phyloP scores from a whole-genome alignment of 2,329 filamentous ascomycete species.

The Paecilomyces formosus region DNA sequence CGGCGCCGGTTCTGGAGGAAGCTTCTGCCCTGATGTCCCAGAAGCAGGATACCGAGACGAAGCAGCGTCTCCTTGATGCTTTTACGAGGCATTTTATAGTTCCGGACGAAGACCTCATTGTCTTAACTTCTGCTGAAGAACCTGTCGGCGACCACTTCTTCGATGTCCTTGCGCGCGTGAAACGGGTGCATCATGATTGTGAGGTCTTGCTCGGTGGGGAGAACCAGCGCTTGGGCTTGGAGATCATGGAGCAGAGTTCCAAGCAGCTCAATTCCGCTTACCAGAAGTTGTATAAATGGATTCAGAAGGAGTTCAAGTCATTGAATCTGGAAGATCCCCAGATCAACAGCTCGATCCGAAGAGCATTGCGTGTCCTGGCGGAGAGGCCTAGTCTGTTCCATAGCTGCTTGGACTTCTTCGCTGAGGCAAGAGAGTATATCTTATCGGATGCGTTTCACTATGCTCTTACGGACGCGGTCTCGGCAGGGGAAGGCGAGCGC shows the following conservation, averaged over 20 bases:
- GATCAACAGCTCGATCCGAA: constrained; percentile 75
- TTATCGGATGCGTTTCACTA: constrained; percentile 84
- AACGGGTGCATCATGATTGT: constrained; percentile 81
- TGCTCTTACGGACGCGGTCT: constrained; percentile 67
- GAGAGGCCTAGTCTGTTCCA: constrained; percentile 88
- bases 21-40: constrained; percentile 65
- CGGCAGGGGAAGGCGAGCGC: constrained; percentile 51
- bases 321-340: constrained; percentile 91
- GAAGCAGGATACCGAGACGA: constrained; percentile 66
- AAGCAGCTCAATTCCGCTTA: constrained; percentile 82
- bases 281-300: constrained; percentile 93
- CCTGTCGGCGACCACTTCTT: constrained; percentile 86
- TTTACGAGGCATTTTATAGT: constrained; percentile 80
- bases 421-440: constrained; percentile 78
- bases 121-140: constrained; percentile 69
- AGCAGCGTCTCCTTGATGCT: constrained; percentile 67
- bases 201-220: constrained; percentile 84
- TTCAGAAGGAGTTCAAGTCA: constrained; percentile 85
- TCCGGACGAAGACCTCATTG: constrained; percentile 69
- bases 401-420: constrained; percentile 86
- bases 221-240: constrained; percentile 77
- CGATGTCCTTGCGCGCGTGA: constrained; percentile 64
- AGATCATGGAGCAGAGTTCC: constrained; percentile 86
- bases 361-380: constrained; percentile 76
- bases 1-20: constrained; percentile 67